Evolutionary conservation across 495 filamentous ascomycete species (phyloP), one percentile per base, ranked within the genome.

Genomic region (Tuber magnatum): DNA sequence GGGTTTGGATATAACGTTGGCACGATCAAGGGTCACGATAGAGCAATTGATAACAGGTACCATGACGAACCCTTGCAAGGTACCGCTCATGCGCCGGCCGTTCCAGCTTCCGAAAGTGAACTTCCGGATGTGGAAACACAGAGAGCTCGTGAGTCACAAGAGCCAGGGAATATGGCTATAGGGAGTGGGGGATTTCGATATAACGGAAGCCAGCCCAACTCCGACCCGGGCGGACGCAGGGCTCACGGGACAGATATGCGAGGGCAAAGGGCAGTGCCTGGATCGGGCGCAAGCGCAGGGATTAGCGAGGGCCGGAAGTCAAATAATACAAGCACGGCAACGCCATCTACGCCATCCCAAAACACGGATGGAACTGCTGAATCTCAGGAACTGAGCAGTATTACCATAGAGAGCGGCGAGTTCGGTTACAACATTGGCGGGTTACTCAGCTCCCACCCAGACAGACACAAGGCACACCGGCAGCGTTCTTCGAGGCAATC

Each of bases 361-460:
- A 38, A 6, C 32, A 38, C 70, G 22, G 32, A 78, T 14, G 28
- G 28, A 6, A 69, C 74, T n/a, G 39, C 43, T 9, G 74, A 78
- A 42, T 69, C 65, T 6, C 39, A 40, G n/a, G 74, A 78, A 65
- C 68, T 73, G 16, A 39, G 75, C 6, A 43, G 72, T 43, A 65
- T 73, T 10, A 40, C 39, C 20, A 18, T 76, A 8, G 69, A 41
- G 8, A 69, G 32, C 4, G 61, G 70, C 28, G 76, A 73, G 8
- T 77, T 77, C 38, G 76, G 74, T 18, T 73, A 78, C 44, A 78
- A 78, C n/a, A 16, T 70, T 35, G 74, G 76, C 61, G 56, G 76
- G 28, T 61, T 61, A 28, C 51, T 9, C 8, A 56, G 48, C 10
- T 56, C 48, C 3, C 48, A 56, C 28, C 48, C 24, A 28, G 48